Conservation (phyloP, 176 grass and related monocot species). For the Zea mays region DNA sequence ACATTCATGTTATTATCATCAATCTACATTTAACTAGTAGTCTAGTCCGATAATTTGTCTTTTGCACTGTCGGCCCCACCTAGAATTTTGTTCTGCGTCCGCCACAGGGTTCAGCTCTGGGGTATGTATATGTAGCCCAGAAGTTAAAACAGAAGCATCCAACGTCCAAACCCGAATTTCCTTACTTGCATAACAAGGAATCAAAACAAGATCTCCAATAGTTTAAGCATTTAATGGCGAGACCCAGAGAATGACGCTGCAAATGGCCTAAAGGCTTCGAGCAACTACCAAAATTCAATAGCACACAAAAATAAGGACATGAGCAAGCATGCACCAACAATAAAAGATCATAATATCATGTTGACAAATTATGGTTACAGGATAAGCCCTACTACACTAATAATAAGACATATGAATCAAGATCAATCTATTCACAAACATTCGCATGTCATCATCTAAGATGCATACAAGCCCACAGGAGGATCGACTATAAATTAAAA, state of each 20-base stretch:
- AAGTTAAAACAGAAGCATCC: neutral
- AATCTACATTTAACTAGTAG: too few relatives aligned
- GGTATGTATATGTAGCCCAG: neutral
- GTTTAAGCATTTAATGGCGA: neutral
- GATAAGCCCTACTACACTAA: neutral
- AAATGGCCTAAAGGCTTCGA: neutral
- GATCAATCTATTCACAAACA: slow-evolving; percentile 12
- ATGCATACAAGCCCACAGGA: neutral
- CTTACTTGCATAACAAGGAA: neutral
- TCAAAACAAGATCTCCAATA: neutral
- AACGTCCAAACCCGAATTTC: neutral
- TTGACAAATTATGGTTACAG: neutral
- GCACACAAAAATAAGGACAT: neutral
- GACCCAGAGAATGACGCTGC: neutral
- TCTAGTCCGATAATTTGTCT: too few relatives aligned
- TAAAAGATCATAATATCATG: neutral
- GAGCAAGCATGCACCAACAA: neutral
- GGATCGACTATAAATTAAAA: neutral
- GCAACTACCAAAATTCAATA: neutral
- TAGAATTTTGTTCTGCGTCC: too few relatives aligned
- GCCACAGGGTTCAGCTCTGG: neutral
- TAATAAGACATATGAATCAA: neutral
- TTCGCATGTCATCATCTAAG: neutral
- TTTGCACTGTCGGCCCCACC: too few relatives aligned
- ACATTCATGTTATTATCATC: too few relatives aligned